Percentiles rank a stretch among this genome's conserved stretches.
Conservation (phyloP, 495 filamentous ascomycete genomes). For the Podospora conica region DNA sequence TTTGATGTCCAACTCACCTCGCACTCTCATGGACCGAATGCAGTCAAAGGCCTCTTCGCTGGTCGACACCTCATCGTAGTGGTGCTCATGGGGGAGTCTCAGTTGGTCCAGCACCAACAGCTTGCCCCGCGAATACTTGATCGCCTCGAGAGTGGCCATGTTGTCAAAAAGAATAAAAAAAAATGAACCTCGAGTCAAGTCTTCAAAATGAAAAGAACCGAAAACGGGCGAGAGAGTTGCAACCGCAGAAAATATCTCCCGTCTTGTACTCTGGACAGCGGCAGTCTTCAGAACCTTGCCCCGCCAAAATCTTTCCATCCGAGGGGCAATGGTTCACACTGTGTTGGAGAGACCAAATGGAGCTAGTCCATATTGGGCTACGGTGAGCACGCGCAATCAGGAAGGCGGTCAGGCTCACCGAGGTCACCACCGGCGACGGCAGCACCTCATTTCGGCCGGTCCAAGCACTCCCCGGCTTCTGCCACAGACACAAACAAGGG, state of each 20-base stretch:
- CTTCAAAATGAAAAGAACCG: neutral
- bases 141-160: conserved; percentile 67
- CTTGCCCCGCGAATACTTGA: conserved; percentile 71
- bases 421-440: neutral
- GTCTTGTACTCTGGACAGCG: neutral
- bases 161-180: neutral
- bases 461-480: neutral
- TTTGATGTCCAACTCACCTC: conserved; percentile 14
- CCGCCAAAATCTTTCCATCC: conserved; percentile 5
- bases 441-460: conserved; percentile 3
- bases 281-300: neutral
- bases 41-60: conserved; percentile 83
- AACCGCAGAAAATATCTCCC: conserved; percentile 4
- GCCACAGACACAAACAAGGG: conserved; percentile 6
- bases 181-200: neutral
- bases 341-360: neutral
- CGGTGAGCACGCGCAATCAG: neutral
- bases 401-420: conserved; percentile 4
- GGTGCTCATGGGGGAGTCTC: conserved; percentile 75
- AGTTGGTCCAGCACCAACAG: conserved; percentile 88
- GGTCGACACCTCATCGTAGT: conserved; percentile 67
- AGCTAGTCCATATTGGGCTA: conserved; percentile 8
- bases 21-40: conserved; percentile 87
- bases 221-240: neutral
- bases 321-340: neutral